Base-by-base conservation (phyloP, 768 basidiomycete genomes). In the Peribolospora baueri region DNA sequence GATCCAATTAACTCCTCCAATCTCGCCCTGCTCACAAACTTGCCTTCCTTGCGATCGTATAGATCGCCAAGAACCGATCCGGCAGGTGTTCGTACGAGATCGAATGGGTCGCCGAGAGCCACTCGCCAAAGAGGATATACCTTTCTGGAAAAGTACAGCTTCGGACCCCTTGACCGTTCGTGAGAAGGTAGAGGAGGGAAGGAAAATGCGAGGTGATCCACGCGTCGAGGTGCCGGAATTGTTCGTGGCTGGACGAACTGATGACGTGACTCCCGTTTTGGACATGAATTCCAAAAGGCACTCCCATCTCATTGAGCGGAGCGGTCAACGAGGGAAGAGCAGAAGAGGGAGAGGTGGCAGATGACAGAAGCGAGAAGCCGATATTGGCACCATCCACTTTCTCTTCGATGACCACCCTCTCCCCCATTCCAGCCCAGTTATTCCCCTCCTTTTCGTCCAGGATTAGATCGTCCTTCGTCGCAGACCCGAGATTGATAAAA, bases 301-400 rank as follows among this genome's bases (percentile, higher is more conserved):
- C n/a, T n/a, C n/a, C n/a, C n/a, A n/a, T n/a, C n/a, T n/a, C n/a
- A n/a, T n/a, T n/a, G n/a, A n/a, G n/a, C n/a, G n/a, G n/a, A n/a
- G n/a, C n/a, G n/a, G n/a, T n/a, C n/a, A n/a, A n/a, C n/a, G n/a
- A n/a, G n/a, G n/a, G n/a, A n/a, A n/a, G n/a, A n/a, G n/a, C n/a
- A n/a, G n/a, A n/a, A n/a, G n/a, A n/a, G n/a, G n/a, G n/a, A 13
- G 68, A 66, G 5, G 66, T 65, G 37, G 72, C 64, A 58, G 74
- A 72, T 4, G 69, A 60, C 1, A 74, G 74, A 25, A 78, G 69
- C 14, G 75, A 76, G 63, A 79, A 74, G 5, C 76, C 78, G 74
- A 79, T 74, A 63, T 80, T 79, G 46, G 77, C 76, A 4, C 78
- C 78, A 64, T 79, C 77, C 51, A 79, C 69, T 61, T 80, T 79